phyloP scores from a whole-genome alignment of 352 stramenopile species.

The Pythium angustatum region DNA sequence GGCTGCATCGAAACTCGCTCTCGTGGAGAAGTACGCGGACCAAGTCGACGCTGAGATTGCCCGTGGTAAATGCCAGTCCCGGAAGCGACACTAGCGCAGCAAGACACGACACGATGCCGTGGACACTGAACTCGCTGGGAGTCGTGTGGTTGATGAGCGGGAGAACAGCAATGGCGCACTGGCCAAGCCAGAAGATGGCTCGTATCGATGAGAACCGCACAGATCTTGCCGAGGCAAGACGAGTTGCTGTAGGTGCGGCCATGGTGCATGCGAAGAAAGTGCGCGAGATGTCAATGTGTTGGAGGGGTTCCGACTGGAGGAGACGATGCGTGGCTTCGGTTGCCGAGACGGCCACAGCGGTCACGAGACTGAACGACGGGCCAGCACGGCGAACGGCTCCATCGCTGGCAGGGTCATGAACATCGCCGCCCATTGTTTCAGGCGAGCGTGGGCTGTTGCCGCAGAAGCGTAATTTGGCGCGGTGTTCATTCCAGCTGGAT shows the following conservation, averaged over 20 bases:
- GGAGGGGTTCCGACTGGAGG: neutral
- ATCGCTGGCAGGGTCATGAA: neutral
- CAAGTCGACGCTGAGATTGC: constrained; percentile 29
- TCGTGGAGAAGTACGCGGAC: constrained; percentile 14
- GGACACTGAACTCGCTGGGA: neutral
- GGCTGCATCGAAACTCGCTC: constrained; percentile 31
- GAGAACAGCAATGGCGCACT: constrained; percentile 7
- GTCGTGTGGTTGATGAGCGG: constrained; percentile 18
- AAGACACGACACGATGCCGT: neutral
- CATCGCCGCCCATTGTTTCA: neutral
- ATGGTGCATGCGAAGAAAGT: neutral
- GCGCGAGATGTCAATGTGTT: constrained; percentile 15
- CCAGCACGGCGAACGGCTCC: neutral
- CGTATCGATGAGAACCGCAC: neutral
- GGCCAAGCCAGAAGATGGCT: constrained; percentile 21
- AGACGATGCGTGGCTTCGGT: neutral
- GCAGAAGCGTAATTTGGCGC: no score
- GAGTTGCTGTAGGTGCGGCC: neutral
- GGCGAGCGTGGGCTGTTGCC: neutral
- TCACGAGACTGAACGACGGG: constrained; percentile 19
- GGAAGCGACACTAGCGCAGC: constrained; percentile 23
- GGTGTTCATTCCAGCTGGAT: no score
- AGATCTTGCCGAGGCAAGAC: neutral
- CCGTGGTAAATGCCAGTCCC: constrained; percentile 18
- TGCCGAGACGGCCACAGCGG: neutral